A percentile compares a stretch with the other conserved stretches of the same genome.
phyloP scores from a whole-genome alignment of 805 yeast species.

The Grigorovia jiainica region DNA sequence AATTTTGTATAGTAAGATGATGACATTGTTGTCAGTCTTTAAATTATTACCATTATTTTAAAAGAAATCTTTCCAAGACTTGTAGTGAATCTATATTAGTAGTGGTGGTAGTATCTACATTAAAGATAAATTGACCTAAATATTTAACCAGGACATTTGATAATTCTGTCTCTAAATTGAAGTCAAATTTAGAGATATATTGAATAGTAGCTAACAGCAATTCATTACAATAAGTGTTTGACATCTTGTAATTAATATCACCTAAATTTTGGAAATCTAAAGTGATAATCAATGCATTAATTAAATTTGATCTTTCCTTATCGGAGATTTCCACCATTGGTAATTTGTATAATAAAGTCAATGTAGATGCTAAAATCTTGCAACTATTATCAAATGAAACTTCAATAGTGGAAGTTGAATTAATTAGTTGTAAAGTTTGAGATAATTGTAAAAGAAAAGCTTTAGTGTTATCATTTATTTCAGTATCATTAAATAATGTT shows the following conservation, averaged over 20 bases:
- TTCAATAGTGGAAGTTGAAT: conserved; percentile 19
- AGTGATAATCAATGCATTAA: conserved; percentile 15
- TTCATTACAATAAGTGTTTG: conserved; percentile 14
- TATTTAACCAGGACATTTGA: conserved; percentile 4
- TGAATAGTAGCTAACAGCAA: conserved; percentile 16
- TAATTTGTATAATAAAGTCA: conserved; percentile 6
- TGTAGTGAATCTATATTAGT: conserved; percentile 8
- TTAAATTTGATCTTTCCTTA: conserved; percentile 5
- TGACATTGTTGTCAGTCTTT: conserved; percentile 3
- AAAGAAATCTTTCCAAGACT: conserved; percentile 16
- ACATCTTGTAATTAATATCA: conserved; percentile 12
- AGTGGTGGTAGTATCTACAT: background rate
- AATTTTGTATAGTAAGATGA: conserved; percentile 13
- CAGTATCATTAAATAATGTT: conserved; percentile 2
- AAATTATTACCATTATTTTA: conserved; percentile 6
- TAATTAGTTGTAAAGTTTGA: conserved; percentile 14
- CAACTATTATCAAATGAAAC: conserved; percentile 18
- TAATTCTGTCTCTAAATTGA: background rate
- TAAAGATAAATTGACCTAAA: conserved; percentile 12
- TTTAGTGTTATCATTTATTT: conserved; percentile 1
- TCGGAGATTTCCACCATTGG: background rate
- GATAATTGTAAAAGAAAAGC: conserved; percentile 10
- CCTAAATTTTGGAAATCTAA: conserved; percentile 13
- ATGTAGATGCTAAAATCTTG: conserved; percentile 14
- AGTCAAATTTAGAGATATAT: conserved; percentile 7